Evolutionary conservation across 2,329 filamentous ascomycete species (phyloP).

Genomic region (Zymoseptoria crescenta): DNA sequence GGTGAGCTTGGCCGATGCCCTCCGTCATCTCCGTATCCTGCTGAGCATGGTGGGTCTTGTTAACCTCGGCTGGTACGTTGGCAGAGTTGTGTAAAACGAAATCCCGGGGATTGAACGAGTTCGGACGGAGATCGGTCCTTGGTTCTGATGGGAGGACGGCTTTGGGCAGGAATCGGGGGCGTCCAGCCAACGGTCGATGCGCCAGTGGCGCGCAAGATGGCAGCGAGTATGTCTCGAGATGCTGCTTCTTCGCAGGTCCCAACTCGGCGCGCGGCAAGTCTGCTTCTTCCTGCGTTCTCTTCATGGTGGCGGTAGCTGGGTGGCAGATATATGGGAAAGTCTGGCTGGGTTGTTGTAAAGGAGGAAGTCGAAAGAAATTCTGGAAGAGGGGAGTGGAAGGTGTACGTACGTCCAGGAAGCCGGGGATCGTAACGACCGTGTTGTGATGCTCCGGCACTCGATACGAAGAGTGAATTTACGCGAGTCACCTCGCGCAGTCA

Average conservation of each 20-base stretch:
- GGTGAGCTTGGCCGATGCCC: too few species aligned
- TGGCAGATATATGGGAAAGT: too few species aligned
- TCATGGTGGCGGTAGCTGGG: too few species aligned
- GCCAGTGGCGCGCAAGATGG: not conserved
- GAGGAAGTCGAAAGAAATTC: not conserved
- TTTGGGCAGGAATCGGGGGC: not conserved
- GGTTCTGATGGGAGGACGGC: too few species aligned
- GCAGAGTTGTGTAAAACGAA: too few species aligned
- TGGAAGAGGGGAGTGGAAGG: not conserved
- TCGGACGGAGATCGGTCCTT: too few species aligned
- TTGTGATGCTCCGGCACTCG: not conserved
- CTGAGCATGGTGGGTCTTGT: too few species aligned
- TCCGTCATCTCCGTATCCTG: too few species aligned
- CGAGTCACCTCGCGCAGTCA: not conserved
- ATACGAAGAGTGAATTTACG: not conserved
- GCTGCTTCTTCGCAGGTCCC: not conserved
- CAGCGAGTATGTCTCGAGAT: not conserved
- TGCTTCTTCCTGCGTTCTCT: not conserved
- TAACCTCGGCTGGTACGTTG: too few species aligned
- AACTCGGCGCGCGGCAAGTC: not conserved
- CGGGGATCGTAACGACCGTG: not conserved
- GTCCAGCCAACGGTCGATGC: not conserved
- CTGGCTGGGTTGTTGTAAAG: not conserved
- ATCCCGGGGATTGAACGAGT: too few species aligned
- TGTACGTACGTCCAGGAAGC: not conserved